Evolutionary conservation across 495 filamentous ascomycete genomes (phyloP).

Genomic region (Cetradonia linearis): DNA sequence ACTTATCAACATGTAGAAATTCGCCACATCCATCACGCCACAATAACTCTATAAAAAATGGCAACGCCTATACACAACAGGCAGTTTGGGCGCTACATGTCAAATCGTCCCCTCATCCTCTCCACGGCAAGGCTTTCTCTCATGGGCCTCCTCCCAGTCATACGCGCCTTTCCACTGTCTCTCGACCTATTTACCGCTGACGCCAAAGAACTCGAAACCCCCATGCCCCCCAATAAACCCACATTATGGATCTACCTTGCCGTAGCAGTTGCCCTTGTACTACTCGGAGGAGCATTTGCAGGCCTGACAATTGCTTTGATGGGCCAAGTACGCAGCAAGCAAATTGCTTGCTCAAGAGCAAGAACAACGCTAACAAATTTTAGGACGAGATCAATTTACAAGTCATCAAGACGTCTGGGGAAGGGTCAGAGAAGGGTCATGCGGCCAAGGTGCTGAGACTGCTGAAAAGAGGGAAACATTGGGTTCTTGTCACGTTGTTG

Average conservation of each 20-base stretch:
- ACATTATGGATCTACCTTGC: slow-evolving; percentile 62
- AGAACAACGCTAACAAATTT: not conserved
- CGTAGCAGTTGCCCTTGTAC: slow-evolving; percentile 61
- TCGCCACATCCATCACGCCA: not conserved
- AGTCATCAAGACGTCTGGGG: slow-evolving; percentile 79
- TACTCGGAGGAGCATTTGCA: slow-evolving; percentile 88
- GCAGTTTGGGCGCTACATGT: slow-evolving; percentile 24
- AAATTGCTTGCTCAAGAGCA: not conserved
- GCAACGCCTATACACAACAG: not conserved
- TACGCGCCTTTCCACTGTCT: slow-evolving; percentile 33
- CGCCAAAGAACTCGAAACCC: slow-evolving; percentile 23
- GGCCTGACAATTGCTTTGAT: slow-evolving; percentile 85
- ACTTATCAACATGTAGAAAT: not conserved
- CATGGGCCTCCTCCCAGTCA: slow-evolving; percentile 36
- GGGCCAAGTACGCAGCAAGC: slow-evolving; percentile 35
- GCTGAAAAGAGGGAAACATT: slow-evolving; percentile 85
- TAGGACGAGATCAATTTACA: slow-evolving; percentile 94
- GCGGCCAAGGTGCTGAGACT: slow-evolving; percentile 71
- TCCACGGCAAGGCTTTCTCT: slow-evolving; percentile 40
- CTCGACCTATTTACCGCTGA: slow-evolving; percentile 16
- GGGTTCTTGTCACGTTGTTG: slow-evolving; percentile 94
- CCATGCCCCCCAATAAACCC: slow-evolving; percentile 42
- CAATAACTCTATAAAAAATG: not conserved
- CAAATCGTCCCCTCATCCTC: slow-evolving; percentile 37
- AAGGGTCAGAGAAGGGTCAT: slow-evolving; percentile 68